Evolutionary conservation across 768 basidiomycete species (phyloP).

Genomic region (Candolleomyces efflorescens): DNA sequence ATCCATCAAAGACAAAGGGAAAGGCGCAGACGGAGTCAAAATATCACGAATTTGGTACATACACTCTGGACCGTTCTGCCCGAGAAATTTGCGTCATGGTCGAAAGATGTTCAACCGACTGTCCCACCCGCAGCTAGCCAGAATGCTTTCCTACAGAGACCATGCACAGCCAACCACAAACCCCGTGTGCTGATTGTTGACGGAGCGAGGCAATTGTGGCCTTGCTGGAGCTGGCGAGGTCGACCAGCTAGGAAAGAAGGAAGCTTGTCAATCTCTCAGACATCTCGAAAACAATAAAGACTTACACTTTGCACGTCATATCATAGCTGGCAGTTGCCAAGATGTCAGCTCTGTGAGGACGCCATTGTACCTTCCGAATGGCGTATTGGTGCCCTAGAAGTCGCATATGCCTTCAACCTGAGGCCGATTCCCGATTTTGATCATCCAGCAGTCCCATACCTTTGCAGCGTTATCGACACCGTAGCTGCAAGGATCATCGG

Average conservation of each 20-base stretch:
- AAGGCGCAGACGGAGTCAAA: background rate
- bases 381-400: conserved; percentile 88
- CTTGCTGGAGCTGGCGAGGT: conserved; percentile 50
- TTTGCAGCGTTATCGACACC: conserved; percentile 75
- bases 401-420: conserved; percentile 73
- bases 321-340: conserved; percentile 78
- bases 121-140: conserved; percentile 95
- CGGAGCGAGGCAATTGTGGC: conserved; percentile 53
- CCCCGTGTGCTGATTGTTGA: conserved; percentile 89
- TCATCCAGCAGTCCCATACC: conserved; percentile 88
- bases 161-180: conserved; percentile 91
- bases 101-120: conserved; percentile 76
- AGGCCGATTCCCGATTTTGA: conserved; percentile 48
- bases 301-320: conserved; percentile 92
- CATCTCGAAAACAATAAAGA: conserved; percentile 15
- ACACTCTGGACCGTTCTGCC: background rate
- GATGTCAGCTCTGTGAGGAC: conserved; percentile 69
- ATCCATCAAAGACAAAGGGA: background rate
- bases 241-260: conserved; percentile 55
- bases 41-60: conserved; percentile 1
- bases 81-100: conserved; percentile 23
- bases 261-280: conserved; percentile 1
- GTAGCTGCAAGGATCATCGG: conserved; percentile 73
- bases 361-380: conserved; percentile 86
- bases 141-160: conserved; percentile 83